Evolutionary conservation across 129 eudicot species (phyloP).

Genomic region (Artemisia argyi): DNA sequence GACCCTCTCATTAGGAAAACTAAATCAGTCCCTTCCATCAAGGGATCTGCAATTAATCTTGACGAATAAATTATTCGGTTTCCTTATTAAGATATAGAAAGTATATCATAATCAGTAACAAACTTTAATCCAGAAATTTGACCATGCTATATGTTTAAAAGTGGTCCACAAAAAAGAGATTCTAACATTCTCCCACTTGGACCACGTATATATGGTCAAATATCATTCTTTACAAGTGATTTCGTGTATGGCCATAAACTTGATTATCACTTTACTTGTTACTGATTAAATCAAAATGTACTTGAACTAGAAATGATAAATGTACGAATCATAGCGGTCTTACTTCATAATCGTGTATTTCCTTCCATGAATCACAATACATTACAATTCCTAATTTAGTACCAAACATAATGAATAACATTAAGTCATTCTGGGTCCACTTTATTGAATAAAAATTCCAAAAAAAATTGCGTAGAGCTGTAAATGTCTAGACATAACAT

Average conservation of each 20-base stretch:
- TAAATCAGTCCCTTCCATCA: background rate
- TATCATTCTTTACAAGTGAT: background rate
- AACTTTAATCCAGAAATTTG: too few species aligned
- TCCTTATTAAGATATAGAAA: background rate
- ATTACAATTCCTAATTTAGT: background rate
- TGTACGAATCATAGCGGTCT: background rate
- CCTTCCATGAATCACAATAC: background rate
- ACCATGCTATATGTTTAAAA: background rate
- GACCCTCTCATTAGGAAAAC: background rate
- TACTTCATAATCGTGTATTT: background rate
- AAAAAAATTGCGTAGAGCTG: background rate
- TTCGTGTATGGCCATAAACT: background rate
- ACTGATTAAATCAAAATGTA: background rate
- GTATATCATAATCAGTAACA: background rate
- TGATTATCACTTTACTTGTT: background rate
- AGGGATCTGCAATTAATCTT: background rate
- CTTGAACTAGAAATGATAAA: background rate
- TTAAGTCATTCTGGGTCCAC: background rate
- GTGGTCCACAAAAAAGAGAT: background rate
- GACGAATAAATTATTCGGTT: background rate
- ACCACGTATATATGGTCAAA: background rate
- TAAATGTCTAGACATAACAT: background rate
- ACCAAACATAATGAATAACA: background rate
- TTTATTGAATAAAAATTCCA: background rate
- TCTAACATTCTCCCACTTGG: background rate